Conservation (phyloP, 208 protist species). For the Leishmania gerbilli region DNA sequence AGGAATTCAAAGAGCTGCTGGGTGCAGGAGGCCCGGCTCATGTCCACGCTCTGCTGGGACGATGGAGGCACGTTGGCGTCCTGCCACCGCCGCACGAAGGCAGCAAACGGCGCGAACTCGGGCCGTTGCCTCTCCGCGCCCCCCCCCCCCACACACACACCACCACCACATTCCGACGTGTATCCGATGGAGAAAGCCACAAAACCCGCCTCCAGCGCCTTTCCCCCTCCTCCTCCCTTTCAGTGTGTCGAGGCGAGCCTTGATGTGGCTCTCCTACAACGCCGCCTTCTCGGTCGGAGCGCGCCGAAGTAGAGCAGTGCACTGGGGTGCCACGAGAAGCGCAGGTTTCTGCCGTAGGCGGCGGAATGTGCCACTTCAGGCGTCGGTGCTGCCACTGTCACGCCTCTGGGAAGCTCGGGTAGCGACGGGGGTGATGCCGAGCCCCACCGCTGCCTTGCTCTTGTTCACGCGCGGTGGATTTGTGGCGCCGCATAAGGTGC, state of each 20-base stretch:
- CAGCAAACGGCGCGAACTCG: slow-evolving; percentile 16
- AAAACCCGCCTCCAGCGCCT: background rate
- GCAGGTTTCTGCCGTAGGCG: slow-evolving; percentile 21
- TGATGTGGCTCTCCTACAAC: background rate
- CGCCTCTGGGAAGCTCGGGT: slow-evolving; percentile 12
- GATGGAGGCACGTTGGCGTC: slow-evolving; percentile 9
- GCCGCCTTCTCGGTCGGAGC: slow-evolving; percentile 4
- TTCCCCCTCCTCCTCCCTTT: background rate
- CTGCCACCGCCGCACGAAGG: slow-evolving; percentile 17
- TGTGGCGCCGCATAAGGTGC: slow-evolving; percentile 16
- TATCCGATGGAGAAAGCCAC: slow-evolving; percentile 20
- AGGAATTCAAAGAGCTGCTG: slow-evolving; percentile 17
- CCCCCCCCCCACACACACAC: background rate
- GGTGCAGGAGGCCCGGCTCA: slow-evolving; percentile 12
- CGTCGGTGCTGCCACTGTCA: slow-evolving; percentile 13
- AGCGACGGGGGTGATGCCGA: slow-evolving; percentile 8
- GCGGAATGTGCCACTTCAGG: slow-evolving; percentile 17
- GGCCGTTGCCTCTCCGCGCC: slow-evolving; percentile 2
- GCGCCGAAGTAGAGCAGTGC: slow-evolving; percentile 16
- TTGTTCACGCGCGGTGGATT: slow-evolving; percentile 15
- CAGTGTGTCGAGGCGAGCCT: slow-evolving; percentile 8
- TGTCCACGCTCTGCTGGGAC: slow-evolving; percentile 5
- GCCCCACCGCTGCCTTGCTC: slow-evolving; percentile 15
- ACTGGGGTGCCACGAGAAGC: slow-evolving; percentile 14
- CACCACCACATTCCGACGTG: slow-evolving; percentile 8